These are phyloP conservation scores for Pseudozyma pruni DNA, from an alignment of 1,284 basidiomycete genomes.

Conservation along the genomic window DNA sequence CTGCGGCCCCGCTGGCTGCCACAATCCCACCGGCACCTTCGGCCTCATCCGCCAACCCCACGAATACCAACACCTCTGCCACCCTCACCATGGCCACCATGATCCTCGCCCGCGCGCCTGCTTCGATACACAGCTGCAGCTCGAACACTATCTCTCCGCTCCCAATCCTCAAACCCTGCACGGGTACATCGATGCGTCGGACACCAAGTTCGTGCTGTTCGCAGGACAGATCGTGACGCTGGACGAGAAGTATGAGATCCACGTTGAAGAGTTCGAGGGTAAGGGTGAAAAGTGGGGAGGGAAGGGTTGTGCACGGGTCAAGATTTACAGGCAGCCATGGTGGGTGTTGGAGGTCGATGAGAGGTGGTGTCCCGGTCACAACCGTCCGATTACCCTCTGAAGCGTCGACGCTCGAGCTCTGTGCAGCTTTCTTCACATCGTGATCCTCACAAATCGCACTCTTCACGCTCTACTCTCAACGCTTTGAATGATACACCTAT, in stretches of 20 bases:
- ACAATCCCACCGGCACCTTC: conserved; percentile 14
- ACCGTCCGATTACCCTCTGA: conserved; percentile 9
- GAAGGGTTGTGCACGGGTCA: conserved; percentile 11
- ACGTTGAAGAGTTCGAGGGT: conserved; percentile 5
- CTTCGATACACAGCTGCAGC: conserved; percentile 13
- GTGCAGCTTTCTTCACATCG: no score
- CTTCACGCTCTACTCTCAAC: neutral
- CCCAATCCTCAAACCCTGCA: conserved; percentile 7
- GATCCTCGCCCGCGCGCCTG: conserved; percentile 6
- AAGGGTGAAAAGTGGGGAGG: neutral
- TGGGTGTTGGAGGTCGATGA: conserved; percentile 4
- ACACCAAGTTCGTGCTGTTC: conserved; percentile 22
- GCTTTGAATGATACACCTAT: neutral
- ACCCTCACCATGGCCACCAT: neutral
- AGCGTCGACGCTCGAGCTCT: no score
- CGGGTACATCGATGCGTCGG: conserved; percentile 18
- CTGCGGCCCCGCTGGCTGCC: conserved; percentile 10
- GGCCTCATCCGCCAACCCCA: conserved; percentile 1
- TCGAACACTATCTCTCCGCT: conserved; percentile 8
- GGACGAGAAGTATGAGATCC: conserved; percentile 10
- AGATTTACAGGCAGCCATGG: conserved; percentile 8
- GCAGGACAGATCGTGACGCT: conserved; percentile 18
- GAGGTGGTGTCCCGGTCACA: conserved; percentile 18
- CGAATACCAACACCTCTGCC: conserved; percentile 12
- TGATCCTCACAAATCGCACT: neutral